Base-by-base conservation (phyloP, 768 basidiomycete species). In the Boletus patriciae region DNA sequence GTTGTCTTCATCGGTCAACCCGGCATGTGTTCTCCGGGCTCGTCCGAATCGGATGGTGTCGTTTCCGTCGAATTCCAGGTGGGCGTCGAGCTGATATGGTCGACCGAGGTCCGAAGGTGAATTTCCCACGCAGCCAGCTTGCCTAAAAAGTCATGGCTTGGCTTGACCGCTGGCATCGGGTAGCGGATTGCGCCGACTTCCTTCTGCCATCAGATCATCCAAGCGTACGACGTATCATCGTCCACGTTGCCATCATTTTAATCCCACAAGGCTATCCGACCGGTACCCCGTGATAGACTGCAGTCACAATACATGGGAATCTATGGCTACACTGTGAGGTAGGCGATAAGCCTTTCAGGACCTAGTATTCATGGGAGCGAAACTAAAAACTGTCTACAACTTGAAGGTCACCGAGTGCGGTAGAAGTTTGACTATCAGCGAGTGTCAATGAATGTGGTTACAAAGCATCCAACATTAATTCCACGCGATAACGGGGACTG, bases 401-500 rank as follows among this genome's bases (percentile, higher is more conserved):
- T 37, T 19, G 23, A 33, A n/a, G n/a, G n/a, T n/a, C n/a, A n/a
- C n/a, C n/a, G n/a, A n/a, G 16, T 19, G 5, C 21, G 27, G 27
- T 18, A 18, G 19, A 19, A 18, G 8, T 3, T 33, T 37, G 56
- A 48, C 37, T 18, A 19, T 45, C 41, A 31, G 40, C 10, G 44
- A 47, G 29, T 13, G 23, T 33, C 46, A 19, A n/a, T 50, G 18
- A 55, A 29, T 11, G 8, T n/a, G 29, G 27, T 25, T 44, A n/a
- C n/a, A 25, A 25, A 4, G 25, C 4, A 45, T 29, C 33, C 21
- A 44, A 40, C 43, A 36, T 18, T 5, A n/a, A 12, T 47, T 54
- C 52, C 55, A 54, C 33, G 63, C 50, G 46, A 41, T 42, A 50
- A 48, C 43, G 50, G 21, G 16, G 23, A 40, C 4, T 31, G 23